These are phyloP conservation scores for Buddleja alternifolia DNA, from an alignment of 257 asterid species.

Conservation along the genomic window DNA sequence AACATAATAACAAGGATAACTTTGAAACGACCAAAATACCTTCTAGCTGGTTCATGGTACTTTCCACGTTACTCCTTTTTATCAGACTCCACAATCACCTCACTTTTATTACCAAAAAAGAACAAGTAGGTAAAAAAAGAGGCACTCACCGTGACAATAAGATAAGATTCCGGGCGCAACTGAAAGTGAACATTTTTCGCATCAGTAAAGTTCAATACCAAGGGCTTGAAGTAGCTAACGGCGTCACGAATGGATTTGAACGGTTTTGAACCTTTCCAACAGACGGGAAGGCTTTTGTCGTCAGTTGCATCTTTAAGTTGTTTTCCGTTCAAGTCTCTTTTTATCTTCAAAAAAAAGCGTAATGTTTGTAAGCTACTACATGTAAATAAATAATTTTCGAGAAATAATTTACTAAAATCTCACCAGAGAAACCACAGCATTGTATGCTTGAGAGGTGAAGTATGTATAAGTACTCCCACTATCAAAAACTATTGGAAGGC, in stretches of 20 bases:
- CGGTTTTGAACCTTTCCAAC: slow-evolving; percentile 80
- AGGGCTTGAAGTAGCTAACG: slow-evolving; percentile 63
- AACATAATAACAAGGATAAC: too few relatives aligned
- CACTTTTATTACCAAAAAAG: neutral
- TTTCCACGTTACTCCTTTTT: too few relatives aligned
- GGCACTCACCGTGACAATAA: slow-evolving; percentile 64
- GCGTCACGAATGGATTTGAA: slow-evolving; percentile 68
- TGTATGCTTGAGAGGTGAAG: slow-evolving; percentile 57
- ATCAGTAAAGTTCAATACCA: slow-evolving; percentile 56
- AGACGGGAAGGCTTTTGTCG: slow-evolving; percentile 74
- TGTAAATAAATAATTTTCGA: neutral
- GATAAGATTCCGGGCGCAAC: slow-evolving; percentile 76
- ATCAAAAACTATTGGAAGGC: slow-evolving; percentile 57
- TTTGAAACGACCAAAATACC: too few relatives aligned
- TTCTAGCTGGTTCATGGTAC: too few relatives aligned
- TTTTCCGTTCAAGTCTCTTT: slow-evolving; percentile 38
- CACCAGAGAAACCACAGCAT: slow-evolving; percentile 50
- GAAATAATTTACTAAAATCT: neutral
- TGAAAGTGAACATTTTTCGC: slow-evolving; percentile 56
- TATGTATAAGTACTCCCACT: slow-evolving; percentile 78
- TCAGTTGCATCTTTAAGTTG: slow-evolving; percentile 51
- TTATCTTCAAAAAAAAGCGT: slow-evolving; percentile 52
- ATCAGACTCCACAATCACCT: too few relatives aligned
- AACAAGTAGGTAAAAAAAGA: neutral
- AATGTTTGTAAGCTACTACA: slow-evolving; percentile 14